phyloP scores from a whole-genome alignment of 2,329 filamentous ascomycete species.

The Aspergillus texensis region DNA sequence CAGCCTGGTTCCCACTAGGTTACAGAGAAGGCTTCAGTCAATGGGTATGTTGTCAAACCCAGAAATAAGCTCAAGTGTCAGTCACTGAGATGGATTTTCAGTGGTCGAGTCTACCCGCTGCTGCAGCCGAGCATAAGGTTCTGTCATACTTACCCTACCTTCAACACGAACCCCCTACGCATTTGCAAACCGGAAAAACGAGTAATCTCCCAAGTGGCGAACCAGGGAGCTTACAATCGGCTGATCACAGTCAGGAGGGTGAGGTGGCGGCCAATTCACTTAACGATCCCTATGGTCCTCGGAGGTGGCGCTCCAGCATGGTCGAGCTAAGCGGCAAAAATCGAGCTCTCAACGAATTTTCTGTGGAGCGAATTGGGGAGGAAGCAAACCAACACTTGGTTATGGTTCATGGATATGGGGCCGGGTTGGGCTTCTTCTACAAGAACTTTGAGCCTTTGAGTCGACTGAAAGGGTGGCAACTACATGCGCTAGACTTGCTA shows the following conservation, averaged over 20 bases:
- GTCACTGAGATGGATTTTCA: slow-evolving; percentile 41
- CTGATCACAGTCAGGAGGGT: slow-evolving; percentile 41
- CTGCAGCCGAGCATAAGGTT: slow-evolving; percentile 83
- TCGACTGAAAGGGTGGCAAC: slow-evolving; percentile 76
- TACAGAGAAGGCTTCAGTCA: slow-evolving; percentile 91
- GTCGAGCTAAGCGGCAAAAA: slow-evolving; percentile 83
- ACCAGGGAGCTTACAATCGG: slow-evolving; percentile 35
- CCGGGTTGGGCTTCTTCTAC: slow-evolving; percentile 96
- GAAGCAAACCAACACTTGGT: slow-evolving; percentile 82
- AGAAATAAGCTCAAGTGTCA: slow-evolving; percentile 10
- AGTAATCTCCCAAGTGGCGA: slow-evolving; percentile 29
- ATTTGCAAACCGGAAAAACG: slow-evolving; percentile 61
- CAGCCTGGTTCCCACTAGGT: slow-evolving; percentile 75
- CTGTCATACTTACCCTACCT: slow-evolving; percentile 84
- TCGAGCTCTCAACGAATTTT: slow-evolving; percentile 88
- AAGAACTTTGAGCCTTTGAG: slow-evolving; percentile 93
- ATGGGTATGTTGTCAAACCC: slow-evolving; percentile 65
- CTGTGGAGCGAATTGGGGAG: slow-evolving; percentile 80
- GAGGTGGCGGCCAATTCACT: slow-evolving; percentile 52
- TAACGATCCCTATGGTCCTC: slow-evolving; percentile 79
- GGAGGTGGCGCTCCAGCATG: slow-evolving; percentile 83
- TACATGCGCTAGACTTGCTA: slow-evolving; percentile 92
- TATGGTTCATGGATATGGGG: slow-evolving; percentile 95
- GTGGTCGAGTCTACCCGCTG: slow-evolving; percentile 86
- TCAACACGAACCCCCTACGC: slow-evolving; percentile 66